Evolutionary conservation across 805 yeast genomes (phyloP).

Genomic region (Hanseniaspora osmophila): DNA sequence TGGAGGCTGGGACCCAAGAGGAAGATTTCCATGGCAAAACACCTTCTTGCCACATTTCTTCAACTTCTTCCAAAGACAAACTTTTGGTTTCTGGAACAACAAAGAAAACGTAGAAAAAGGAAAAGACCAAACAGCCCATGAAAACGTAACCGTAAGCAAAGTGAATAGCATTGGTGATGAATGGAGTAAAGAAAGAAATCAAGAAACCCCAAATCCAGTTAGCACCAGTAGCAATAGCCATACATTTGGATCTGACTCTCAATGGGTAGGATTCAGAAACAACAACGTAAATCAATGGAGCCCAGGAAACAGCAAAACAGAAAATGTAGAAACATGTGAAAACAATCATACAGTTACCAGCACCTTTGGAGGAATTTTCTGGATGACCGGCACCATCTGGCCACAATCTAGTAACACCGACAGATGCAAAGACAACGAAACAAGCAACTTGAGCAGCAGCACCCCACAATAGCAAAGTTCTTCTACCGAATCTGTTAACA

Average conservation of each 20-base stretch:
- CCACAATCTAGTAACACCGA: conserved; percentile 36
- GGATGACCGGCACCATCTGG: conserved; percentile 26
- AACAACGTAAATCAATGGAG: conserved; percentile 48
- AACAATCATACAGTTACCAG: conserved; percentile 27
- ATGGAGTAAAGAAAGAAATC: conserved; percentile 63
- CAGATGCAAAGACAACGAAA: conserved; percentile 34
- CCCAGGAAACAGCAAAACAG: conserved; percentile 62
- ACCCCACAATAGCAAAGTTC: conserved; percentile 31
- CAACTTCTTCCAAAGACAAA: conserved; percentile 69
- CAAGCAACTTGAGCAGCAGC: conserved; percentile 32
- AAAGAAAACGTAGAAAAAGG: conserved; percentile 56
- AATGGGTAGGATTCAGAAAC: conserved; percentile 55
- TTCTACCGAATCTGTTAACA: conserved; percentile 38
- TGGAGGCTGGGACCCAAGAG: conserved; percentile 37
- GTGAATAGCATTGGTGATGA: conserved; percentile 49
- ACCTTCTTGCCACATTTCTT: conserved; percentile 38
- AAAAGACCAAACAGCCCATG: conserved; percentile 45
- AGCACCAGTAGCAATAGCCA: conserved; percentile 42
- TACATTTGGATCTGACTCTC: conserved; percentile 44
- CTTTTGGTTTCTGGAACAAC: conserved; percentile 71
- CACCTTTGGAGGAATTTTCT: conserved; percentile 13
- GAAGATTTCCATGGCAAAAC: conserved; percentile 34
- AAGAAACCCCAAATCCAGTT: conserved; percentile 55
- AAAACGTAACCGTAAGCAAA: conserved; percentile 59
- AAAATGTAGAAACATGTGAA: conserved; percentile 38